Percentiles rank a stretch among this genome's conserved stretches.
Conservation (phyloP, 1,284 basidiomycete genomes). For the Cutaneotrichosporon sp. region DNA sequence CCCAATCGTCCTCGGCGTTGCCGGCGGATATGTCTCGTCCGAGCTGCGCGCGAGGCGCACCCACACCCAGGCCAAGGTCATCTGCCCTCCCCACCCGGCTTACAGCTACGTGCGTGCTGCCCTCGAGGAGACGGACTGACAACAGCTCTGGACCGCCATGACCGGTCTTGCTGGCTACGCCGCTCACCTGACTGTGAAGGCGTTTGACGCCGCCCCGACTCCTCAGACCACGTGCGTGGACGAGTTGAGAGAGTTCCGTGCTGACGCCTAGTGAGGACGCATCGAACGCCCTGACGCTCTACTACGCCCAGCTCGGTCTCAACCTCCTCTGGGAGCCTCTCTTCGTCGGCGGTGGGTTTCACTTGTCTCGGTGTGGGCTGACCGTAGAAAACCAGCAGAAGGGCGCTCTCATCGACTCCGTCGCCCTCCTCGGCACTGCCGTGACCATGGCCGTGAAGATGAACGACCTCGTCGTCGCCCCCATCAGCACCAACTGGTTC, state of each 20-base stretch:
- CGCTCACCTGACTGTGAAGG: slow-evolving; percentile 60
- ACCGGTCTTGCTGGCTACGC: slow-evolving; percentile 64
- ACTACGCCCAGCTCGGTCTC: slow-evolving; percentile 65
- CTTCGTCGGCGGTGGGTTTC: slow-evolving; percentile 61
- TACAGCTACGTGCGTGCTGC: slow-evolving; percentile 6
- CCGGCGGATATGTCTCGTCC: slow-evolving; percentile 53
- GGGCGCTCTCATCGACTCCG: slow-evolving; percentile 60
- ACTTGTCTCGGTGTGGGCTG: not conserved
- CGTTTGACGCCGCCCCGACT: slow-evolving; percentile 54
- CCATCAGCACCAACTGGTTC: slow-evolving; percentile 56
- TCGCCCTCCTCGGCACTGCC: slow-evolving; percentile 58
- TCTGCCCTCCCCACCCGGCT: slow-evolving; percentile 12
- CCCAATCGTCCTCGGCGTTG: slow-evolving; percentile 57
- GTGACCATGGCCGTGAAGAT: slow-evolving; percentile 63
- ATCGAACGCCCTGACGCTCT: slow-evolving; percentile 57
- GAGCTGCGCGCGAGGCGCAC: slow-evolving; percentile 25
- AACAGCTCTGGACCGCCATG: slow-evolving; percentile 9
- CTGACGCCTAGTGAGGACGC: slow-evolving; percentile 50
- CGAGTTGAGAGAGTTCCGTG: too few relatives aligned
- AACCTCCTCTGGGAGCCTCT: slow-evolving; percentile 68
- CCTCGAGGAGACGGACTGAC: not conserved
- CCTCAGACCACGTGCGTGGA: slow-evolving; percentile 45
- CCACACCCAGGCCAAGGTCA: not conserved
- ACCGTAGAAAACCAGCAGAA: slow-evolving; percentile 28
- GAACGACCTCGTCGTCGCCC: slow-evolving; percentile 52